Conservation (phyloP, 345 rosid species). For the Stellera chamaejasme region DNA sequence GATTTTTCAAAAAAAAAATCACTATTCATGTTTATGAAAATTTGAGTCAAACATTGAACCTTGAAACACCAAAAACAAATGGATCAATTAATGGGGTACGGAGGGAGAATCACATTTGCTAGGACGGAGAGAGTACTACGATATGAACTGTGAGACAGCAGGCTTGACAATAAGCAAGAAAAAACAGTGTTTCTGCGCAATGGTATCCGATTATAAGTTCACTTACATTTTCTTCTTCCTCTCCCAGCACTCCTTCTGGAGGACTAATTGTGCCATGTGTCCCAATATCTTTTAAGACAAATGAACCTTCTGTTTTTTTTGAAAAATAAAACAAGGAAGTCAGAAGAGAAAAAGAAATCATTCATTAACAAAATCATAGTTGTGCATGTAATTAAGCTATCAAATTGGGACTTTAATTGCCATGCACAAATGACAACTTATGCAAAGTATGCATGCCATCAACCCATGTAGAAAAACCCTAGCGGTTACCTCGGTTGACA, state of each 20-base stretch:
- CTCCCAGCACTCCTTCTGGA: constrained; percentile 17
- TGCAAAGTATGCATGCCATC: too few species aligned
- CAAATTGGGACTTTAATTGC: too few species aligned
- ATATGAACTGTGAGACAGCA: not conserved
- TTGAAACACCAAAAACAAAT: too few species aligned
- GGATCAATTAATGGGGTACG: too few species aligned
- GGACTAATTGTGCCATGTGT: constrained; percentile 17
- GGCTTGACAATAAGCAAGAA: not conserved
- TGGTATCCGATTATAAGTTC: not conserved
- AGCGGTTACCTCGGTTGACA: too few species aligned
- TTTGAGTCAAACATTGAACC: too few species aligned
- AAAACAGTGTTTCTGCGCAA: not conserved
- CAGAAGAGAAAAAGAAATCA: constrained; percentile 1
- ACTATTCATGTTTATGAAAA: too few species aligned
- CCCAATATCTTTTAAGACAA: constrained; percentile 30
- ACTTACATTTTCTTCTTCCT: constrained; percentile 60
- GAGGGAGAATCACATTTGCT: too few species aligned
- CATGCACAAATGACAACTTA: not conserved
- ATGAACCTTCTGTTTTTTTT: constrained; percentile 19
- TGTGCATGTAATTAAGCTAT: too few species aligned
- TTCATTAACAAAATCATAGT: too few species aligned
- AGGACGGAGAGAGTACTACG: not conserved
- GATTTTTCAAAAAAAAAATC: too few species aligned
- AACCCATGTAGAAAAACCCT: too few species aligned
- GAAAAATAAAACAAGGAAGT: constrained; percentile 2